These are phyloP conservation scores for Globisporangium parvum DNA, from an alignment of 352 stramenopile genomes.

Conservation along the genomic window DNA sequence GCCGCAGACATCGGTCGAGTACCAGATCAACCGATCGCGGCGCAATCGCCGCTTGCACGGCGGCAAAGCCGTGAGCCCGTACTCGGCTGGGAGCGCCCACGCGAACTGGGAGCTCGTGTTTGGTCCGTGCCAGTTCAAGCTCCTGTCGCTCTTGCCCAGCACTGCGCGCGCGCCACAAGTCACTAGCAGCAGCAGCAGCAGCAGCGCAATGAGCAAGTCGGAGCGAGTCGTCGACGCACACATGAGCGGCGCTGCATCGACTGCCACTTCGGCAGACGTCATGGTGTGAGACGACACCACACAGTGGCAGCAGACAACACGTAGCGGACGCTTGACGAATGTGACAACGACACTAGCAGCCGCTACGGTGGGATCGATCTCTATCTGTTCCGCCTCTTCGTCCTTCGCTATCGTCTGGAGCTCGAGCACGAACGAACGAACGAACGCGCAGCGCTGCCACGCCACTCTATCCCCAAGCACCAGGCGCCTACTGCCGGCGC, in stretches of 20 bases:
- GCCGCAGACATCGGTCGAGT: slow-evolving; percentile 66
- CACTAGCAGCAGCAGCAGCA: slow-evolving; percentile 5
- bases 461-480: neutral
- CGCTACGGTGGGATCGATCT: too few species aligned
- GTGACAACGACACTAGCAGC: neutral
- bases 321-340: neutral
- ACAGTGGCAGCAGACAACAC: neutral
- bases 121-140: slow-evolving; percentile 48
- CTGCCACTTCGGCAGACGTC: neutral
- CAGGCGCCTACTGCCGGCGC: slow-evolving; percentile 16
- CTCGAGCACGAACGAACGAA: neutral
- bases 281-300: slow-evolving; percentile 1
- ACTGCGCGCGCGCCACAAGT: slow-evolving; percentile 25
- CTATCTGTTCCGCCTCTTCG: too few species aligned
- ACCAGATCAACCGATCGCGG: slow-evolving; percentile 71
- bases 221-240: neutral
- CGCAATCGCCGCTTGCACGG: slow-evolving; percentile 40
- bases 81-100: slow-evolving; percentile 52
- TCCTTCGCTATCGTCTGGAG: too few species aligned
- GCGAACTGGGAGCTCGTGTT: slow-evolving; percentile 81
- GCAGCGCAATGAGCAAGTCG: slow-evolving; percentile 4
- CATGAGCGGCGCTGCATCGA: neutral
- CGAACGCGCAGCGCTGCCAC: neutral
- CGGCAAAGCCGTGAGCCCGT: slow-evolving; percentile 53
- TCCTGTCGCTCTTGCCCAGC: slow-evolving; percentile 53